Conservation (phyloP, 2,329 filamentous ascomycete genomes). For the Aureobasidium leucospermi region DNA sequence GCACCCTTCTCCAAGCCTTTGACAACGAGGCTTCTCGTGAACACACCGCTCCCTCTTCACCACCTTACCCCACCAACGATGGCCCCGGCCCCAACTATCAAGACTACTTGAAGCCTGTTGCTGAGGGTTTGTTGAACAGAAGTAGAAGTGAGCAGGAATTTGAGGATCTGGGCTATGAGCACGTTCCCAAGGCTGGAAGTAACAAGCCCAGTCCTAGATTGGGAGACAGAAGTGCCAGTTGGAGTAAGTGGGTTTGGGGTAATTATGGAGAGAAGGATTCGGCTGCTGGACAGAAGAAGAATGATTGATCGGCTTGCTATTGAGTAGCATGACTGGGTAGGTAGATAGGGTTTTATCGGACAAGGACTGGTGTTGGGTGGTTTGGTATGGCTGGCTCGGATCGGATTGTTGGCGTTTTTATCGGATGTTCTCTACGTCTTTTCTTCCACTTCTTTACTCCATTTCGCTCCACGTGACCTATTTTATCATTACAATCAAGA, state of each 20-base stretch:
- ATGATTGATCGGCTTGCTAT: constrained; percentile 13
- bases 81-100: constrained; percentile 1
- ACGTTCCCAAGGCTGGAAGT: constrained; percentile 25
- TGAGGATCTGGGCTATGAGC: constrained; percentile 44
- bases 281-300: constrained; percentile 28
- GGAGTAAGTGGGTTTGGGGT: constrained; percentile 32
- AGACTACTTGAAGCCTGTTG: constrained; percentile 18
- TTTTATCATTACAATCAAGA: too few species aligned
- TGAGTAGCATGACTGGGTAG: background rate
- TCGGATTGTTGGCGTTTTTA: too few species aligned
- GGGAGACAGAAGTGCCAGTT: constrained; percentile 17
- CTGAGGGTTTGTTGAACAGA: constrained; percentile 56
- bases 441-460: background rate
- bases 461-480: background rate
- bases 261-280: constrained; percentile 31
- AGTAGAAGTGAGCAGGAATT: constrained; percentile 84
- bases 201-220: constrained; percentile 16
- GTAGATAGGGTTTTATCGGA: background rate
- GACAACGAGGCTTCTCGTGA: constrained; percentile 63
- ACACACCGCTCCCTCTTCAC: constrained; percentile 13
- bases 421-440: background rate
- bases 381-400: background rate
- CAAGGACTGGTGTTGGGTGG: background rate
- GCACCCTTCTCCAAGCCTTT: constrained; percentile 66
- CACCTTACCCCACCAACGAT: background rate